Base-by-base conservation (phyloP, 768 basidiomycete species). In the Paxillus ammoniavirescens region DNA sequence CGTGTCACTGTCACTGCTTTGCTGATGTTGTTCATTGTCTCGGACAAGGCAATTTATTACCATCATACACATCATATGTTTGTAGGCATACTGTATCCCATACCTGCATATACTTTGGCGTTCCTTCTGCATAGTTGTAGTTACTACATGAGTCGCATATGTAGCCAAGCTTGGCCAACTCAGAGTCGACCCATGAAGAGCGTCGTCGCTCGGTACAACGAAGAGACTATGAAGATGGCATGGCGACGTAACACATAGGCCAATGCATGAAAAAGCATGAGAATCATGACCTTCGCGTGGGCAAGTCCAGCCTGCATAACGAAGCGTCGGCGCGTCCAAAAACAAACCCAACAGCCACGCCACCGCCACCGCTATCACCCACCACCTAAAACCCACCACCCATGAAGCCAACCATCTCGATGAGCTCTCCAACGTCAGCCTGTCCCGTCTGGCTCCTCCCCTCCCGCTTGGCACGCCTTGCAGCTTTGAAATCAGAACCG, bases 341-440 rank as follows among this genome's bases (percentile, higher is more conserved):
- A 21, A 21, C n/a, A n/a, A 15, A n/a, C 1, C 4, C 15, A n/a
- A n/a, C 15, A 17, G 9, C 5, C 38, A 40, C n/a, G 6, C 17
- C 15, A 40, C 15, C 17, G 5, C 17, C n/a, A n/a, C 8, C 8
- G 18, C 12, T 7, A n/a, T 15, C 37, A 10, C 13, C 14, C 37
- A n/a, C 3, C 15, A n/a, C 15, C 14, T 17, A 40, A 13, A 41
- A 40, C n/a, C 45, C 30, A 2, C 42, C 50, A 6, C 57, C 52
- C 60, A 61, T 9, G 49, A 70, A 70, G 6, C 68, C 68, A 5
- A 70, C 59, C 68, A 70, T 70, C 56, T 68, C 67, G 10, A 70
- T 30, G 48, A 60, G 5, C 50, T 67, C 60, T 2, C 67, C 60
- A 0, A 55, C 56, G 14, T 63, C 61, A 0, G 37, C 59, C 21